Evolutionary conservation across 2,329 filamentous ascomycete genomes (phyloP), one percentile per base, ranked within the genome.

Genomic region (Cordyceps javanica): DNA sequence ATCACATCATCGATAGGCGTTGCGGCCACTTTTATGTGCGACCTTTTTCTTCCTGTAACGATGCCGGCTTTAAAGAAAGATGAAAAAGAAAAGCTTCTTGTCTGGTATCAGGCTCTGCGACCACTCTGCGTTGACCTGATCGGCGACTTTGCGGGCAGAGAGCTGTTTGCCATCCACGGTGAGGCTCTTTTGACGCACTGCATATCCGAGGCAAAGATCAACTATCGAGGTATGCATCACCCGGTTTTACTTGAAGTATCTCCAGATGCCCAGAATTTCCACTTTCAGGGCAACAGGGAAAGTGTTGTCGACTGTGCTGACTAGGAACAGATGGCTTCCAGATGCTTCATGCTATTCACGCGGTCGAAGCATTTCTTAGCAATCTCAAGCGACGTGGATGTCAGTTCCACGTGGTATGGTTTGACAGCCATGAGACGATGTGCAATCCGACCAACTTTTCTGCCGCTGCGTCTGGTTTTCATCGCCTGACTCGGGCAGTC

Each of bases 91-190:
- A 38, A 21, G 16, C 41, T 55, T 16, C 34, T 50, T 6, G 38
- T 16, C 48, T 64, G 62, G 63, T 59, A 58, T 39, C 38, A 50
- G 11, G 49, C 57, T 3, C 32, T 61, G 21, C 61, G 50, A 14
- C 66, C 71, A 3, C 66, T 67, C 7, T 65, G 61, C n/a, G 77
- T 89, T 28, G 86, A 90, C 63, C 78, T 91, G 2, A 82, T 91
- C 4, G 87, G 88, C 41, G 89, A 91, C 66, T 91, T 89, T 70
- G 87, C 86, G 3, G 88, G 89, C 23, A 83, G 82, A 60, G 88
- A 90, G 66, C 76, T 87, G 11, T 91, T 91, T 67, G 73, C 87
- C 23, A 79, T 91, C 30, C 86, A 91, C 62, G 88, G 88, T 30
- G 87, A 92, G 64, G 87, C 87, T 0, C 69, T 91, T n/a, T 73